Percentiles rank a stretch among this genome's conserved stretches.
phyloP scores from a whole-genome alignment of 495 filamentous ascomycete species.

The Barbatosphaeria neglecta region DNA sequence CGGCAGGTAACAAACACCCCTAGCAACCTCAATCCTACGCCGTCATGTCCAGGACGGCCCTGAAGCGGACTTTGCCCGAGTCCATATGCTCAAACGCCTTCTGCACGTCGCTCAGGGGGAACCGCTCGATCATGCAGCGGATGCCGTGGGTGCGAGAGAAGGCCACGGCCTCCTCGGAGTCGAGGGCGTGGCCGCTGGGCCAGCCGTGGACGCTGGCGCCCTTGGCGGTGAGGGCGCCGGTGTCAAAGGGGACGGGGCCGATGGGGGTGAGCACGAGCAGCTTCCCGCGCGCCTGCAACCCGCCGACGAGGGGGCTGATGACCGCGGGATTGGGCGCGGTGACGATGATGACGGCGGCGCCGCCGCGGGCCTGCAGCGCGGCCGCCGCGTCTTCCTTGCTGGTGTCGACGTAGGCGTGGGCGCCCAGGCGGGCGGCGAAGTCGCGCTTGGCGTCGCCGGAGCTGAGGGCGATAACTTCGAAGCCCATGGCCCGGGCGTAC shows the following conservation, averaged over 20 bases:
- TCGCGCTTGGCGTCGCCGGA: constrained; percentile 43
- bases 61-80: constrained; percentile 35
- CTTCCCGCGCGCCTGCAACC: constrained; percentile 45
- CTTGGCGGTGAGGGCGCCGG: constrained; percentile 31
- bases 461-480: constrained; percentile 50
- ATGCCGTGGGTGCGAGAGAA: constrained; percentile 48
- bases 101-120: constrained; percentile 43
- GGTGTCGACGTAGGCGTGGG: constrained; percentile 55
- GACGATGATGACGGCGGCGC: constrained; percentile 48
- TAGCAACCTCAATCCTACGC: not conserved
- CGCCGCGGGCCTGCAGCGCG: constrained; percentile 45
- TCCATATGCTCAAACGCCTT: constrained; percentile 40
- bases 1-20: not conserved
- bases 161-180: constrained; percentile 53
- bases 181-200: constrained; percentile 50
- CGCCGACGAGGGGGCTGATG: constrained; percentile 43
- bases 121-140: constrained; percentile 53
- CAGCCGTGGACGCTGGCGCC: constrained; percentile 47
- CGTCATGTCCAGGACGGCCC: constrained; percentile 39
- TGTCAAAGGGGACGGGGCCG: constrained; percentile 42
- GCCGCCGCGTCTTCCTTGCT: constrained; percentile 38
- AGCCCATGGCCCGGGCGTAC: constrained; percentile 55
- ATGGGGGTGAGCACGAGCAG: constrained; percentile 44
- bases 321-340: constrained; percentile 49
- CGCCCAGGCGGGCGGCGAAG: constrained; percentile 51